phyloP scores from a whole-genome alignment of 352 stramenopile genomes.

The Pythium pyrilobum region DNA sequence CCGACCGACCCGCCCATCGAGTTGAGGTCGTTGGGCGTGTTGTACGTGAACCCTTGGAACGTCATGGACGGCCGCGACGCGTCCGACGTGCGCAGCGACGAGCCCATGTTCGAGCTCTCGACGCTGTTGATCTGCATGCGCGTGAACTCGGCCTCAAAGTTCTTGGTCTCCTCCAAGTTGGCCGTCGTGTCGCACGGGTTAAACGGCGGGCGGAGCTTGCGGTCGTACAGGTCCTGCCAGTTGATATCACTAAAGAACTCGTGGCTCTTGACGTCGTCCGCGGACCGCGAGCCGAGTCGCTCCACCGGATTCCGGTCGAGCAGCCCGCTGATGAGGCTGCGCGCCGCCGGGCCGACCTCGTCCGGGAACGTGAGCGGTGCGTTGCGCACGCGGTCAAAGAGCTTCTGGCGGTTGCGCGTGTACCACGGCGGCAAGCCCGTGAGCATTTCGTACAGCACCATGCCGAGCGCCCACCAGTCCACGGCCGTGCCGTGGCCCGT shows the following conservation, averaged over 20 bases:
- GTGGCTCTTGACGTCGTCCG: conserved; percentile 84
- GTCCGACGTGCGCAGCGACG: conserved; percentile 58
- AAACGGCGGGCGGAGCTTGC: conserved; percentile 80
- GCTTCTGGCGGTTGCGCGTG: conserved; percentile 90
- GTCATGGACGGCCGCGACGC: conserved; percentile 81
- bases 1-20: conserved; percentile 67
- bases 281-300: conserved; percentile 67
- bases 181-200: conserved; percentile 68
- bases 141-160: conserved; percentile 90
- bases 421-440: conserved; percentile 91
- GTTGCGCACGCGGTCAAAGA: conserved; percentile 88
- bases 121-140: conserved; percentile 89
- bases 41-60: conserved; percentile 88
- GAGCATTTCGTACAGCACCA: conserved; percentile 94
- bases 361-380: conserved; percentile 87
- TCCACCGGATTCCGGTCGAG: conserved; percentile 78
- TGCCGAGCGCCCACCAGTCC: conserved; percentile 91
- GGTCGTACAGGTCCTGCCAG: conserved; percentile 80
- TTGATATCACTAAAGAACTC: conserved; percentile 79
- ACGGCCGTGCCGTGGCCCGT: conserved; percentile 87
- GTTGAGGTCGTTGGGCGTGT: conserved; percentile 80
- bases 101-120: conserved; percentile 57
- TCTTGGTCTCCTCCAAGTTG: conserved; percentile 75
- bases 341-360: conserved; percentile 63
- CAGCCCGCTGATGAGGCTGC: conserved; percentile 78